Evolutionary conservation across 495 filamentous ascomycete species (phyloP).

Genomic region (Neurospora discreta): DNA sequence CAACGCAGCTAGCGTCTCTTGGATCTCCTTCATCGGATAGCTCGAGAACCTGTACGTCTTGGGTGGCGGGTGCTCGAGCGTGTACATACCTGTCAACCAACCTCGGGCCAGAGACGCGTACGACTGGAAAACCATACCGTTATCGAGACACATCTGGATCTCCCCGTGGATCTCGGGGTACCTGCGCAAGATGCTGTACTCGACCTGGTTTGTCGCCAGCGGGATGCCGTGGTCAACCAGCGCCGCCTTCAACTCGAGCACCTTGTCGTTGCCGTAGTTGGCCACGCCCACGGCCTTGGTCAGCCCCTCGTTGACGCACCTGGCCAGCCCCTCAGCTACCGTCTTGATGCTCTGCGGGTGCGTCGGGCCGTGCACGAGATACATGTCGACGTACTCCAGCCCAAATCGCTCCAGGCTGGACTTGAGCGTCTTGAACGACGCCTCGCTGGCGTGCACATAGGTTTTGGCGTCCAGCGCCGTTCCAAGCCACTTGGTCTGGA

Average conservation of each 20-base stretch:
- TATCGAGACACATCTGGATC: neutral
- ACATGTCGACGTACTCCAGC: conserved; percentile 6
- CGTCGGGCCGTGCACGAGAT: conserved; percentile 4
- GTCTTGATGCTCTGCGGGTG: conserved; percentile 1
- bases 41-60: conserved; percentile 4
- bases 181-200: conserved; percentile 2
- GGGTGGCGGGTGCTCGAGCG: conserved; percentile 29
- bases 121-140: conserved; percentile 4
- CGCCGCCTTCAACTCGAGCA: conserved; percentile 21
- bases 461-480: neutral
- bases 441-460: neutral
- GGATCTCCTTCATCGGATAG: conserved; percentile 3
- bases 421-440: neutral
- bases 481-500: conserved; percentile 4
- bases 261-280: conserved; percentile 31
- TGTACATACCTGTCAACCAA: conserved; percentile 20
- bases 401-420: neutral
- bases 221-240: neutral
- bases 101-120: conserved; percentile 12
- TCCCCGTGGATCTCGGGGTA: neutral
- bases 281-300: conserved; percentile 29
- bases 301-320: conserved; percentile 29
- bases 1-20: conserved; percentile 4
- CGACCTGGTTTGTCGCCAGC: conserved; percentile 4
- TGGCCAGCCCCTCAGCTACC: conserved; percentile 15